Conservation (phyloP, 345 rosid species). For the Gossypium turneri region DNA sequence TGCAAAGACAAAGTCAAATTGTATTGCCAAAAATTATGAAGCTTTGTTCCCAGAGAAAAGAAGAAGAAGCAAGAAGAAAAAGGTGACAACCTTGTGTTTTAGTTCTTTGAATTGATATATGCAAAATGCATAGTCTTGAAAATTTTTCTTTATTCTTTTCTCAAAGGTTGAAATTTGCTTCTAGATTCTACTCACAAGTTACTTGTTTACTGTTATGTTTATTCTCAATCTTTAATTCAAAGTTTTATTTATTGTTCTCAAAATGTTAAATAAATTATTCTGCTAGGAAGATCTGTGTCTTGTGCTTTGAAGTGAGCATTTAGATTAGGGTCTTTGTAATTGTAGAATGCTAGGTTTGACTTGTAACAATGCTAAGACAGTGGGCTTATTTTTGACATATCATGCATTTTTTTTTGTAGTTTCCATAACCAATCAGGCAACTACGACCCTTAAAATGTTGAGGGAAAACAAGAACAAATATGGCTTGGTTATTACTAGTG, state of each 20-base stretch:
- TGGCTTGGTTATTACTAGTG: conserved; percentile 72
- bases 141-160: neutral
- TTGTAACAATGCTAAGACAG: neutral
- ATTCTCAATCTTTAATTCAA: neutral
- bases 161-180: neutral
- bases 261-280: neutral
- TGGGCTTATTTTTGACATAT: conserved; percentile 5
- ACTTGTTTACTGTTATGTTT: neutral
- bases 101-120: too few relatives aligned
- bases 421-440: conserved; percentile 52
- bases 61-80: too few relatives aligned
- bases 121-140: neutral
- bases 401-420: conserved; percentile 30
- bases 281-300: neutral
- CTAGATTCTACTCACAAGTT: neutral
- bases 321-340: conserved; percentile 11
- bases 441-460: conserved; percentile 45
- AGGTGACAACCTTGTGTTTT: too few relatives aligned
- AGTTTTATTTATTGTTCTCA: neutral
- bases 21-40: too few relatives aligned
- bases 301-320: neutral
- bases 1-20: too few relatives aligned
- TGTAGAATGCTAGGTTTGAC: neutral
- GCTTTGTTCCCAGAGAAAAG: too few relatives aligned
- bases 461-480: conserved; percentile 50